Conservation (phyloP, 1,284 basidiomycete species). For the Heterobasidion parviporum region DNA sequence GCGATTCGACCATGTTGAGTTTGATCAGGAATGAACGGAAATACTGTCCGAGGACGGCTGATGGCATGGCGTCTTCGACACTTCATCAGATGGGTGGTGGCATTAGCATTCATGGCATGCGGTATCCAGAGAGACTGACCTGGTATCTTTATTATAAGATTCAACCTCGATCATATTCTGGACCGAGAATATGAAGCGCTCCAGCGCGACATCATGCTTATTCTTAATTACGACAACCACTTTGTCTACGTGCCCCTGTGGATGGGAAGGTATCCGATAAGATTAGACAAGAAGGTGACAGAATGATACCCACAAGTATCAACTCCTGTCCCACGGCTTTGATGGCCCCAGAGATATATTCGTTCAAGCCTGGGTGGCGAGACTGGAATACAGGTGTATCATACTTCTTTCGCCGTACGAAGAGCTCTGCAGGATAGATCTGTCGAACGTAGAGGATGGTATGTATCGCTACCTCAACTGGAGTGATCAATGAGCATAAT, state of each 20-base stretch:
- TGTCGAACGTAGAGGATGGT: constrained; percentile 85
- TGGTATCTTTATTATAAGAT: constrained; percentile 51
- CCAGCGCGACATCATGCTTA: constrained; percentile 64
- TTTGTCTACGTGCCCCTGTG: constrained; percentile 64
- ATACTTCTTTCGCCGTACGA: constrained; percentile 82
- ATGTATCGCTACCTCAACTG: constrained; percentile 91
- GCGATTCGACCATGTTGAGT: constrained; percentile 73
- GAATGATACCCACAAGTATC: constrained; percentile 37
- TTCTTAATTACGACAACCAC: constrained; percentile 76
- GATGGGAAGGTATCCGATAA: not conserved
- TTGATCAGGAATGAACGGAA: constrained; percentile 84
- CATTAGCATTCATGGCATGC: not conserved
- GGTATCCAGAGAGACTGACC: constrained; percentile 26
- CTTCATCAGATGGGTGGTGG: constrained; percentile 25
- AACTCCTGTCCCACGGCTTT: constrained; percentile 74
- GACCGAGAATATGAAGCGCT: constrained; percentile 76
- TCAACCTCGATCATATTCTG: constrained; percentile 66
- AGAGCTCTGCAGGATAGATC: constrained; percentile 85
- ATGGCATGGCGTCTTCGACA: constrained; percentile 61
- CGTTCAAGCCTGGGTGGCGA: constrained; percentile 79
- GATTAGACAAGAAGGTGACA: not conserved
- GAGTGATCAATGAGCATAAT: not conserved
- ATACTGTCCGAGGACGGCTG: constrained; percentile 60
- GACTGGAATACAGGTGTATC: constrained; percentile 87
- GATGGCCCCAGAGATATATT: constrained; percentile 80